Conservation (phyloP, 1,139 yeast genomes). For the Candida pseudoviswanathii region DNA sequence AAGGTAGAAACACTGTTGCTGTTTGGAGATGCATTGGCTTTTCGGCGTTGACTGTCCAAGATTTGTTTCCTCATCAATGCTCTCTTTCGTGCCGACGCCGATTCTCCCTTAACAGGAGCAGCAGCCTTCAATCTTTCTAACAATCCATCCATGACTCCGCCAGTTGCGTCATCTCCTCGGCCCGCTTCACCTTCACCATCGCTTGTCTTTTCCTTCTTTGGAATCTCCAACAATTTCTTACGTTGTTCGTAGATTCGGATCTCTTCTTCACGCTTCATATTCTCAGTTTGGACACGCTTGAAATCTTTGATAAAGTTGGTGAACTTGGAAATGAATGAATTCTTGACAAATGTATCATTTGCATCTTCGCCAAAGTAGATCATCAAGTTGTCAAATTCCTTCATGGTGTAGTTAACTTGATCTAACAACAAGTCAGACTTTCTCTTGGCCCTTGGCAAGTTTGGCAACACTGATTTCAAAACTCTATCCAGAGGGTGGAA, state of each 20-base stretch:
- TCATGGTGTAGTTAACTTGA: slow-evolving; percentile 62
- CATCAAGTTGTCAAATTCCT: slow-evolving; percentile 72
- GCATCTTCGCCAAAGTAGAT: slow-evolving; percentile 79
- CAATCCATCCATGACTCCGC: slow-evolving; percentile 73
- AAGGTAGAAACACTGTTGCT: slow-evolving; percentile 8
- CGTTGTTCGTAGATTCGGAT: slow-evolving; percentile 74
- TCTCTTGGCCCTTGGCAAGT: slow-evolving; percentile 66
- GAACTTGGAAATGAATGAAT: slow-evolving; percentile 72
- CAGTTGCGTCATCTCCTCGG: slow-evolving; percentile 38
- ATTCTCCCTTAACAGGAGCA: slow-evolving; percentile 72
- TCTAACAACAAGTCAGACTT: slow-evolving; percentile 66
- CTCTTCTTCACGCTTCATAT: slow-evolving; percentile 78
- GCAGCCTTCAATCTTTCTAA: slow-evolving; percentile 74
- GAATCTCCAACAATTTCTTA: slow-evolving; percentile 59
- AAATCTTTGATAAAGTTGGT: slow-evolving; percentile 73
- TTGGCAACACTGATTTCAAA: slow-evolving; percentile 61
- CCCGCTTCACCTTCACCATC: slow-evolving; percentile 17
- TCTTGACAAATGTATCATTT: slow-evolving; percentile 63
- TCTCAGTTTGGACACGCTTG: slow-evolving; percentile 75
- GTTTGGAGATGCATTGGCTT: slow-evolving; percentile 6
- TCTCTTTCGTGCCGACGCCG: slow-evolving; percentile 77
- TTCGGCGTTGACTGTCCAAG: slow-evolving; percentile 37
- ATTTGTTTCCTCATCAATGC: slow-evolving; percentile 74
- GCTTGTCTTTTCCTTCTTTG: slow-evolving; percentile 24
- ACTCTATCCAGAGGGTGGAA: slow-evolving; percentile 77